phyloP scores from a whole-genome alignment of 148 eudicot genomes.

The Chenopodium album region DNA sequence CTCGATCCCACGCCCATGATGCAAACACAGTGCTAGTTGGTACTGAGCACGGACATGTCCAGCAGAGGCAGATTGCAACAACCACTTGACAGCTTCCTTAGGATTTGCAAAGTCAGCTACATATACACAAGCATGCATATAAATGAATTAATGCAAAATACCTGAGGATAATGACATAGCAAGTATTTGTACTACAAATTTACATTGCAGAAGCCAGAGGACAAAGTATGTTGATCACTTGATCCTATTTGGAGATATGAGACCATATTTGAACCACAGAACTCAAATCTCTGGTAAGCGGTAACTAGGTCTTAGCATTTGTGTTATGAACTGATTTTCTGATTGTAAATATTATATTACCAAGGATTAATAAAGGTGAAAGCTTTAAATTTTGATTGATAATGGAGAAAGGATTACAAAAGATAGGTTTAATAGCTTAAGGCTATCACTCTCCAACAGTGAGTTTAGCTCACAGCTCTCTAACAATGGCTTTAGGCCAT shows the following conservation, averaged over 20 bases:
- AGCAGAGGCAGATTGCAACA: slow-evolving; percentile 53
- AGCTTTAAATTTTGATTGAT: too few species aligned
- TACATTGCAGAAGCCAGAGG: background rate
- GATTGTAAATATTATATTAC: too few species aligned
- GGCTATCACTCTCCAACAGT: too few species aligned
- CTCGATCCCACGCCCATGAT: slow-evolving; percentile 63
- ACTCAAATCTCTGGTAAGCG: background rate
- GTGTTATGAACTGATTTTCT: too few species aligned
- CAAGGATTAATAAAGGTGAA: too few species aligned
- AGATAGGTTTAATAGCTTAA: too few species aligned
- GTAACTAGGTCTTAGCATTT: background rate
- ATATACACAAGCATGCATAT: slow-evolving; percentile 14
- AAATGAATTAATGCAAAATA: background rate
- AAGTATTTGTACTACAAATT: background rate
- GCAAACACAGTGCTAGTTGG: slow-evolving; percentile 85
- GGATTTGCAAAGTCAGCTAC: slow-evolving; percentile 60
- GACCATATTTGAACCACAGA: background rate
- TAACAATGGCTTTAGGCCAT: too few species aligned
- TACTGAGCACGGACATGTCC: slow-evolving; percentile 92
- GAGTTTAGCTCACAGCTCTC: too few species aligned
- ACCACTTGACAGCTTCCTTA: slow-evolving; percentile 72
- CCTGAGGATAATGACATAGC: background rate
- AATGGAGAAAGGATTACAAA: too few species aligned
- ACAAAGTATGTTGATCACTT: background rate
- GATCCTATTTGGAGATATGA: background rate